Evolutionary conservation across 257 asterid species (phyloP).

Genomic region (Solanum chaucha): DNA sequence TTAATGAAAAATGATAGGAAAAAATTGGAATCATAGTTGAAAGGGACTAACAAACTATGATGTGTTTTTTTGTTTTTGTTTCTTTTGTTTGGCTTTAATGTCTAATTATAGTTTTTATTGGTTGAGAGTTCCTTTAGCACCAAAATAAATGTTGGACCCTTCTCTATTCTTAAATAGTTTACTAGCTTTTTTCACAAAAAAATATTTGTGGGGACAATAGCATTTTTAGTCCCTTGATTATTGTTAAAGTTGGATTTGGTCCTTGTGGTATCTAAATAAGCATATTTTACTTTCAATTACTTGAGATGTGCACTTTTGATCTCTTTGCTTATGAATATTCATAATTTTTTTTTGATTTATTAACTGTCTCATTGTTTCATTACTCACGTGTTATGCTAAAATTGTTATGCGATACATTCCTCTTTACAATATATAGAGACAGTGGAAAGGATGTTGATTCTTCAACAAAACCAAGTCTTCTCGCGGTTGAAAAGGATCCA

Average conservation of each 20-base stretch:
- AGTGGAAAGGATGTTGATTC: background rate
- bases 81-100: background rate
- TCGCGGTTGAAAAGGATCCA: background rate
- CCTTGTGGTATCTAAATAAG: background rate
- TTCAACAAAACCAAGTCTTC: background rate
- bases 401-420: accelerated
- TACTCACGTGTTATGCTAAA: background rate
- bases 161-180: background rate
- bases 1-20: background rate
- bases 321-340: background rate
- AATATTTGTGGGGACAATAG: background rate
- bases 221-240: background rate
- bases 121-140: constrained; percentile 5
- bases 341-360: too few relatives aligned
- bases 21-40: background rate
- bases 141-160: constrained; percentile 4
- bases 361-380: too few relatives aligned
- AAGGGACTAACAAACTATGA: background rate
- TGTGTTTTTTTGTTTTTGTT: background rate
- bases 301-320: background rate
- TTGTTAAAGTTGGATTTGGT: background rate
- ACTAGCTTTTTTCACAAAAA: background rate
- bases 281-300: background rate
- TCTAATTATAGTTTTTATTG: background rate
- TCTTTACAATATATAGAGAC: accelerated